Base-by-base conservation (phyloP, 129 eudicot species). In the Flaveria robusta region DNA sequence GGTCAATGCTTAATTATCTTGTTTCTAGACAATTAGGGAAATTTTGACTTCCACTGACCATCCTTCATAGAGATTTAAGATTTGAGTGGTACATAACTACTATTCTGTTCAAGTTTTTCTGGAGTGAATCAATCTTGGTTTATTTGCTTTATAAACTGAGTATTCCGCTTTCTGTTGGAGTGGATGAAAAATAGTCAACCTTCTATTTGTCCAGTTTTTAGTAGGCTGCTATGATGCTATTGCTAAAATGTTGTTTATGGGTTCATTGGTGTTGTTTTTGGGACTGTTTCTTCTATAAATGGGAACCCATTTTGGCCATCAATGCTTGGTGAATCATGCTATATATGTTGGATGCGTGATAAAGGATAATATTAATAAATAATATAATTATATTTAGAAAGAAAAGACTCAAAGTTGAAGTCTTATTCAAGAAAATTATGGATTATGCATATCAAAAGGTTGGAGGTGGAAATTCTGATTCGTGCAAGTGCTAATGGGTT, bases 201-300 rank as follows among this genome's bases (percentile, higher is more conserved):
- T 47, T 34, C 63, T 15, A 11, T 10, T 27, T n/a, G n/a, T 75
- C 64, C 65, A 65, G 79, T 29, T 14, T 45, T 75, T 46, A 37
- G 72, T 12, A 29, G 72, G 72, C 51, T 12, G 23, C 63, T 64
- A 27, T 45, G 72, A 37, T 12, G 51, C 50, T 64, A 18, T 45
- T 9, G 19, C 26, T 74, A 52, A 62, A 74, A 58, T 63, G 14
- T 4, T n/a, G 58, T 34, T 75, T 47, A 20, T 34, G 12, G 31
- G 14, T 63, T 47, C 31, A 56, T 76, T 76, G n/a, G 49, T 75
- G 49, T 50, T 72, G 31, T 72, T 34, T n/a, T 34, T 71, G 47
- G 66, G 34, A 52, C 34, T 14, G 9, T 64, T 75, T 29, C 65
- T n/a, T 75, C 79, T 47, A 46, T 39, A 64, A 46, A 46, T 63